Evolutionary conservation across 73 alveolate genomes (phyloP).

Genomic region (Paramecium primaurelia): DNA sequence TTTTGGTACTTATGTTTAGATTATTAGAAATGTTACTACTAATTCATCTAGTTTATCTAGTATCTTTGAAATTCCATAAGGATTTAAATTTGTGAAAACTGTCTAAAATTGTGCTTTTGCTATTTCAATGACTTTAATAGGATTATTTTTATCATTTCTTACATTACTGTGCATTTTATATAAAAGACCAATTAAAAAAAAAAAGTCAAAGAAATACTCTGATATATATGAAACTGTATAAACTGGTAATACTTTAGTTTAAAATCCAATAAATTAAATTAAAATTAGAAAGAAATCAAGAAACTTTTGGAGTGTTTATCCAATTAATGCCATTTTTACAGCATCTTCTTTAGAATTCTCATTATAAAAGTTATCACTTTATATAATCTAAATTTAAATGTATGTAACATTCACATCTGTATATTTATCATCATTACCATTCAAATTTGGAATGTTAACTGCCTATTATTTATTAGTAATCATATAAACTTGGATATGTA

Average conservation of each 20-base stretch:
- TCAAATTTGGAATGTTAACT: slow-evolving; percentile 9
- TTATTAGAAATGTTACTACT: neutral
- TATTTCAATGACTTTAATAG: neutral
- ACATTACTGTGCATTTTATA: neutral
- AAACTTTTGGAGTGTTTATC: slow-evolving; percentile 31
- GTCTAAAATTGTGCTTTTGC: slow-evolving; percentile 40
- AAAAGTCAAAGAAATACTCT: neutral
- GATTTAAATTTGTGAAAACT: neutral
- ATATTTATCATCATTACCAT: neutral
- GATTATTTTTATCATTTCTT: neutral
- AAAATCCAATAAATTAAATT: neutral
- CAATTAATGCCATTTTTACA: neutral
- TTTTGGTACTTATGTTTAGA: neutral
- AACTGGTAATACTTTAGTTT: neutral
- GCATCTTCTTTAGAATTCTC: neutral
- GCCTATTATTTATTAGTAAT: slow-evolving; percentile 31
- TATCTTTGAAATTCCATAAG: neutral
- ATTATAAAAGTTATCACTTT: slow-evolving; percentile 1
- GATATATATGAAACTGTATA: neutral
- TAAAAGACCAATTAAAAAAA: neutral
- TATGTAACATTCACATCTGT: slow-evolving; percentile 14
- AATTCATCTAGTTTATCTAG: neutral
- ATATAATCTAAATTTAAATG: neutral
- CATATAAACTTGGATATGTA: neutral
- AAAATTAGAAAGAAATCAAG: neutral